A percentile compares a stretch with the other conserved stretches of the same genome.
Conservation (phyloP, 2,329 filamentous ascomycete species). For the Paraphoma chrysanthemicola region DNA sequence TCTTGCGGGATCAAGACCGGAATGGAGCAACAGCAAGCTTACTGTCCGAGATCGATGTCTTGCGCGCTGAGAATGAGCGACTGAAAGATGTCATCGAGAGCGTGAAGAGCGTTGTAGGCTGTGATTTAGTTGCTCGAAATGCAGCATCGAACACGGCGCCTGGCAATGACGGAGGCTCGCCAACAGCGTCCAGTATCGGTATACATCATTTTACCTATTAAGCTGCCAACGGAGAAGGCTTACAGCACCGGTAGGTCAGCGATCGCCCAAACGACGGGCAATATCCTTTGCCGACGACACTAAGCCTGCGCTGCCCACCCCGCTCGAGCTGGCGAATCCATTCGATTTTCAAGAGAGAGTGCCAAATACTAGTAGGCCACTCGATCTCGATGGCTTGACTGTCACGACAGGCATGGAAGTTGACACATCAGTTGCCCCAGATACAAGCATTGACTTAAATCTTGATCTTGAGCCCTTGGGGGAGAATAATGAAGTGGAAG, state of each 20-base stretch:
- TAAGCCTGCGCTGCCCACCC: slow-evolving; percentile 21
- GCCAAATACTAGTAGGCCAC: slow-evolving; percentile 6
- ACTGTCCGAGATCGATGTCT: slow-evolving; percentile 38
- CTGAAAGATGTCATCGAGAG: slow-evolving; percentile 42
- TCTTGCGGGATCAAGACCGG: slow-evolving; percentile 41
- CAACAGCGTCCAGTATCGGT: slow-evolving; percentile 32
- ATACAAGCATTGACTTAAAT: slow-evolving; percentile 12
- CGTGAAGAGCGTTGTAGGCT: slow-evolving; percentile 40
- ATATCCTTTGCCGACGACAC: slow-evolving; percentile 19
- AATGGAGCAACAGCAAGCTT: slow-evolving; percentile 41
- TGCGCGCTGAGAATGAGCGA: slow-evolving; percentile 44
- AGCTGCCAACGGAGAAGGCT: slow-evolving; percentile 19
- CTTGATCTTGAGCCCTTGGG: slow-evolving; percentile 22
- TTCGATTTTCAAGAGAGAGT: slow-evolving; percentile 21
- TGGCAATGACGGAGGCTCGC: slow-evolving; percentile 17
- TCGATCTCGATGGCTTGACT: slow-evolving; percentile 45
- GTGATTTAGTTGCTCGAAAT: slow-evolving; percentile 23
- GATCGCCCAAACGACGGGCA: slow-evolving; percentile 26
- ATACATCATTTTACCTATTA: slow-evolving; percentile 20
- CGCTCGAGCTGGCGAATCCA: slow-evolving; percentile 10
- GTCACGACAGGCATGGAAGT: slow-evolving; percentile 20
- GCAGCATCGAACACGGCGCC: slow-evolving; percentile 2
- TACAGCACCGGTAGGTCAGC: slow-evolving; percentile 32
- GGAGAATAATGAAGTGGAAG: slow-evolving; percentile 13
- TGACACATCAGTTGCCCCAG: slow-evolving; percentile 1